These are phyloP conservation scores for Scenedesmus sp. DNA, from an alignment of 163 green algal genomes.

Conservation along the genomic window DNA sequence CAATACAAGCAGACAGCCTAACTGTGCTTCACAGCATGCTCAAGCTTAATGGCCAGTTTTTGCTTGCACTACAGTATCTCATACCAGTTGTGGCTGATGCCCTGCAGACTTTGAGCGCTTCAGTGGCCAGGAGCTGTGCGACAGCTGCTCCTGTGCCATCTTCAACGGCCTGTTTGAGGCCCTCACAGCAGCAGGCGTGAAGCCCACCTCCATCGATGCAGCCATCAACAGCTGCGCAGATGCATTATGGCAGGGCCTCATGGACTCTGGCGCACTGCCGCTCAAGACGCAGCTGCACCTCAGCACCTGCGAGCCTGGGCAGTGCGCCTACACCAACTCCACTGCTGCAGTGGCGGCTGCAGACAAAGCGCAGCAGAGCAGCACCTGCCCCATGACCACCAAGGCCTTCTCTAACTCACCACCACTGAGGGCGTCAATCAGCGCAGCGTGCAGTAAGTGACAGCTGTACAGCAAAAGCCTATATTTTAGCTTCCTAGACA, in stretches of 20 bases:
- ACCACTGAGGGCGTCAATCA: neutral
- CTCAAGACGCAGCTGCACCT: neutral
- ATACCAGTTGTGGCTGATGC: neutral
- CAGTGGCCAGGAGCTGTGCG: neutral
- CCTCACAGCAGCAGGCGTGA: neutral
- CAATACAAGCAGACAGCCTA: neutral
- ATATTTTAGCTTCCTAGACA: too few relatives aligned
- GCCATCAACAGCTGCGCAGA: neutral
- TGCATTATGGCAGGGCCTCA: neutral
- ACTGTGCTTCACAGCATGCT: neutral
- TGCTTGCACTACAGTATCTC: neutral
- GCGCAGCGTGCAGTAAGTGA: neutral
- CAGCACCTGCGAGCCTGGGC: neutral
- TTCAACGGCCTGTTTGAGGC: conserved; percentile 4
- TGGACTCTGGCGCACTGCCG: neutral
- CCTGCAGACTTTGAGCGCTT: neutral
- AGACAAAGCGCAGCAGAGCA: neutral
- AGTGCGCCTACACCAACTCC: neutral
- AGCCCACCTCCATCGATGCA: neutral
- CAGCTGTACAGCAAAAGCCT: neutral
- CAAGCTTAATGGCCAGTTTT: neutral
- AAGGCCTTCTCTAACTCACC: neutral
- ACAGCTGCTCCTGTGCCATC: neutral
- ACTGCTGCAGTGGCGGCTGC: neutral
- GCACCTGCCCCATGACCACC: neutral